Percentiles rank a stretch among this genome's conserved stretches.
phyloP scores from a whole-genome alignment of 2,329 filamentous ascomycete species.

The Colletotrichum sp. region DNA sequence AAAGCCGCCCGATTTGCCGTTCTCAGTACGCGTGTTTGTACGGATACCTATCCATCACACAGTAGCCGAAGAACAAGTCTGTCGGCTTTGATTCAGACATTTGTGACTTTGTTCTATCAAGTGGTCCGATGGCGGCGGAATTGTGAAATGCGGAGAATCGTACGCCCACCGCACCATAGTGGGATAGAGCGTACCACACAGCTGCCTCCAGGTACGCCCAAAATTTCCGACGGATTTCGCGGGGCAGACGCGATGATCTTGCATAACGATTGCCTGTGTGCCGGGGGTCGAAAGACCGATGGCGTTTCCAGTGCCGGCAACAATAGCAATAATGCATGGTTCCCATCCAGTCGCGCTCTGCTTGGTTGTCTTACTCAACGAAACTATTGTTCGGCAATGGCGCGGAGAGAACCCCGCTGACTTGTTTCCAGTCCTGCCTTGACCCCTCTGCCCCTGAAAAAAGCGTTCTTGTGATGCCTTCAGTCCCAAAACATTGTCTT shows the following conservation, averaged over 20 bases:
- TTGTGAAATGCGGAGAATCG: constrained; percentile 5
- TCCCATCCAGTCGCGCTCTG: not conserved
- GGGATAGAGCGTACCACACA: not conserved
- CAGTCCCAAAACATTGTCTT: not conserved
- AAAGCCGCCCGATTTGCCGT: not conserved
- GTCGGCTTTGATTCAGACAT: not conserved
- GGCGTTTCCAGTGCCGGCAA: not conserved
- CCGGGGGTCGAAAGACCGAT: not conserved
- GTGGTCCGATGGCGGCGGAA: not conserved
- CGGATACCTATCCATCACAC: not conserved
- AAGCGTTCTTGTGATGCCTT: not conserved
- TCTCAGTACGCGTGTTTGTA: not conserved
- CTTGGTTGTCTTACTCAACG: not conserved
- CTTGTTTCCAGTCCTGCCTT: not conserved
- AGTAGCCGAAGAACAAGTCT: not conserved
- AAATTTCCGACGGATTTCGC: constrained; percentile 14
- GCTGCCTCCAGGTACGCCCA: not conserved
- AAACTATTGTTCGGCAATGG: not conserved
- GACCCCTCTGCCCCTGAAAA: not conserved
- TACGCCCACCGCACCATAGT: constrained; percentile 10
- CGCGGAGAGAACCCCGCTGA: constrained; percentile 13
- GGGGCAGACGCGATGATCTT: constrained; percentile 20
- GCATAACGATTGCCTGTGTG: not conserved
- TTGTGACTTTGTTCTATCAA: not conserved
- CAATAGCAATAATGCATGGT: constrained; percentile 1